Evolutionary conservation across 306 rosid species (phyloP), one percentile per base, ranked within the genome.

Genomic region (Trifolium subterraneum): DNA sequence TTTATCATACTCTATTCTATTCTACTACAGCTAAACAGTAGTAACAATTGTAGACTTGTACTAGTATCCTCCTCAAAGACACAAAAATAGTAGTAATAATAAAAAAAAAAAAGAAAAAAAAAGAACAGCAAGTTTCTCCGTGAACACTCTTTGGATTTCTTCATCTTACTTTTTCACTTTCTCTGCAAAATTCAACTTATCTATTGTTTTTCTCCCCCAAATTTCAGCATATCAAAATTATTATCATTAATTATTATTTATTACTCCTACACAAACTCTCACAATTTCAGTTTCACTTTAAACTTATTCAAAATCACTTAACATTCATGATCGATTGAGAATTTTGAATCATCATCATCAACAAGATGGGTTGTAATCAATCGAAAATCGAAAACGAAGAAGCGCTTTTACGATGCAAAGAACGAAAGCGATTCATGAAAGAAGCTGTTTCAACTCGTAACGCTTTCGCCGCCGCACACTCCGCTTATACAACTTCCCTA

Each of bases 321-420:
- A 27, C 5, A 4, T 33, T 33, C 9, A 36, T 36, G 39, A 36
- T 36, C 20, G n/a, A 14, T 15, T 47, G 9, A 48, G 22, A 15
- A n/a, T 5, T 42, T 42, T 11, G 5, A 13, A 29, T 29, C 33
- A 41, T 11, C n/a, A 4, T 20, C 31, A 27, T 3, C 27, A 22
- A 54, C 31, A 18, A 71, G 8, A 94, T 94, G 99, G 99, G 99
- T 25, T 94, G 99, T 70, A 72, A 79, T 35, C 98, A 94, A 73
- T 94, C 99, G 0, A 94, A 90, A 86, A 94, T 94, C 88, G 98
- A 94, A 80, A 94, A 94, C 87, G 98, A 94, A 59, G 99, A 94
- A 70, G 91, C 96, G 0, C 93, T 94, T 58, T 78, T 88, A 1
- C 90, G 97, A 2, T 94, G 99, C 86, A 94, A 88, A 64, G 90